Evolutionary conservation across 164 flowering plant species (phyloP).

Genomic region (Liquidambar formosana): DNA sequence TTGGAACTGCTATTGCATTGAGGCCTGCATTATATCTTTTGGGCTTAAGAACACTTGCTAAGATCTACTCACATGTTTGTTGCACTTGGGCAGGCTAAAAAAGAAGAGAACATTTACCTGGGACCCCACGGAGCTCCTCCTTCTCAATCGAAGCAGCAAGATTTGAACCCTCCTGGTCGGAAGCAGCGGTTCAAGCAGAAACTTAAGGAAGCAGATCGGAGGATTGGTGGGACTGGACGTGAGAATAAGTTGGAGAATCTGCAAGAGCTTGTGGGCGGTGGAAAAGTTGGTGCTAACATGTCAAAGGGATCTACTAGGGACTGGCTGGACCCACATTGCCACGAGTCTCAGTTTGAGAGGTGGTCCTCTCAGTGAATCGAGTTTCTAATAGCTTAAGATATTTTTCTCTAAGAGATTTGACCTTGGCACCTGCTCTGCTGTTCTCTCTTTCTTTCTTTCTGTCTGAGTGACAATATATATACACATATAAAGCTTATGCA

Average conservation of each 20-base stretch:
- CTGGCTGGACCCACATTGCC: slow-evolving; percentile 97
- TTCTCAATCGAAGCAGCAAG: slow-evolving; percentile 70
- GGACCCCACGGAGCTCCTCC: slow-evolving; percentile 98
- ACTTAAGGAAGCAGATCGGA: slow-evolving; percentile 84
- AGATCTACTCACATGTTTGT: not conserved
- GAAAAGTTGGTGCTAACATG: slow-evolving; percentile 33
- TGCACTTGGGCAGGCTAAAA: slow-evolving; percentile 38
- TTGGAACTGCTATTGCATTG: too few species aligned
- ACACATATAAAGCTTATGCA: slow-evolving; percentile 16
- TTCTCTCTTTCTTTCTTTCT: not conserved
- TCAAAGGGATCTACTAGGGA: slow-evolving; percentile 65
- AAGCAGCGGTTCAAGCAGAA: slow-evolving; percentile 86
- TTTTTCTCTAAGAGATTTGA: not conserved
- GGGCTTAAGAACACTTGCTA: not conserved
- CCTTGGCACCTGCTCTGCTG: not conserved
- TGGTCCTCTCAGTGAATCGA: slow-evolving; percentile 29
- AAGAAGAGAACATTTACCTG: slow-evolving; percentile 74
- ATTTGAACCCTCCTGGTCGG: slow-evolving; percentile 47
- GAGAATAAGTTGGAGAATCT: slow-evolving; percentile 84
- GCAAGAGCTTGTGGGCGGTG: slow-evolving; percentile 76
- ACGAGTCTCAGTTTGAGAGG: slow-evolving; percentile 84
- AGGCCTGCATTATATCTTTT: not conserved
- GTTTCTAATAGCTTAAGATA: not conserved
- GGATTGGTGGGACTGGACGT: slow-evolving; percentile 51
- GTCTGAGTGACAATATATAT: not conserved